Evolutionary conservation across 2,329 filamentous ascomycete species (phyloP), one percentile per base, ranked within the genome.

Genomic region (Fusarium nisikadoi): DNA sequence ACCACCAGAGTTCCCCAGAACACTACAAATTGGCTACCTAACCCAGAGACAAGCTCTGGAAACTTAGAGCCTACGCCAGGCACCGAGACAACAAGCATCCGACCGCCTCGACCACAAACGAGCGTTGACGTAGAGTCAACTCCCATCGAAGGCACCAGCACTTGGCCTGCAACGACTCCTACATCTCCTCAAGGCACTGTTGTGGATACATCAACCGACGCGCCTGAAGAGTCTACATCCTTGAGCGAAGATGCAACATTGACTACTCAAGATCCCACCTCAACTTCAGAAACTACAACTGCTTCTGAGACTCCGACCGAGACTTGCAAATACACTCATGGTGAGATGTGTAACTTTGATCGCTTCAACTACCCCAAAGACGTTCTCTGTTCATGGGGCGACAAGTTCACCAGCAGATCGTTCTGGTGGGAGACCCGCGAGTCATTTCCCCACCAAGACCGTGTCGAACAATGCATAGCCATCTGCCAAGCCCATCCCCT

Each of bases 361-460:
- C 46, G 50, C 1, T 62, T 43, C 31, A 56, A 43, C 13, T 33
- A 58, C 10, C 46, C 39, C 13, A 25, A 31, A 2, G 50, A 65
- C 6, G 60, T 45, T 27, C 60, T 67, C 8, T 67, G 64, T 2
- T 19, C 33, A 1, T 67, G 62, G 19, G 64, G n/a, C 2, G 45
- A 47, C 25, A 36, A 39, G 14, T 33, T 42, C 8, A 60, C n/a
- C 2, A 63, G 65, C 36, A 27, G 47, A 25, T 25, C 23, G 0
- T 47, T 47, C 11, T 68, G 61, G 61, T 25, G 25, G 0, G 65
- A 60, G 23, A 35, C 27, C 0, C 65, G 65, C 11, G 46, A 42
- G 16, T 38, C 52, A 17, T 68, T 60, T 14, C 62, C 65, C 5
- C 25, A 38, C 11, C 61, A 68, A 27, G 53, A 60, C 8, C 39